Percentiles rank a stretch among this genome's conserved stretches.
These are phyloP conservation scores for Jaapia argillacea DNA, from an alignment of 768 basidiomycete species.

Conservation along the genomic window DNA sequence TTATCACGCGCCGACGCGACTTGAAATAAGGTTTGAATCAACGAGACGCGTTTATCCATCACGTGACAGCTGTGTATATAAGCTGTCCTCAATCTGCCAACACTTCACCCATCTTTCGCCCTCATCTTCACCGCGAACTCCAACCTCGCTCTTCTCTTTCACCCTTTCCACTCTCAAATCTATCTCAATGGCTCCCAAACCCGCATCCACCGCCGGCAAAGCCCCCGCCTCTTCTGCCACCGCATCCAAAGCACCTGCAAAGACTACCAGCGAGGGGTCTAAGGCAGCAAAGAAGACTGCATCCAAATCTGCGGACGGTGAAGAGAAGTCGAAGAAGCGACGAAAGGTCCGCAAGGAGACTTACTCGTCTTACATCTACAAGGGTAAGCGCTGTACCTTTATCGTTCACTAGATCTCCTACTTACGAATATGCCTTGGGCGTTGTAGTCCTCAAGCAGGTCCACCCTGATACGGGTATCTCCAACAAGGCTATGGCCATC, in stretches of 20 bases:
- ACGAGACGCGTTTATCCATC: conserved; percentile 1
- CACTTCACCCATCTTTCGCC: conserved; percentile 2
- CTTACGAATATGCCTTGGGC: conserved; percentile 4
- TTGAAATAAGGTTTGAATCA: conserved; percentile 2
- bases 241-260: conserved; percentile 66
- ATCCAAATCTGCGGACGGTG: conserved; percentile 49
- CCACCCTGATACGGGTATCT: conserved; percentile 98
- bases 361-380: conserved; percentile 90
- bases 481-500: conserved; percentile 98
- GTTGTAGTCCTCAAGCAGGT: conserved; percentile 85
- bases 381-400: conserved; percentile 38
- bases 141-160: conserved; percentile 6
- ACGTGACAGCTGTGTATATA: conserved; percentile 16
- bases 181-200: conserved; percentile 53
- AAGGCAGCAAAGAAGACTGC: conserved; percentile 76
- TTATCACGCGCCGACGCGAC: conserved; percentile 1
- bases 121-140: conserved; percentile 6
- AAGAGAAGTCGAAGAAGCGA: conserved; percentile 76
- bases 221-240: conserved; percentile 59
- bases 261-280: conserved; percentile 54
- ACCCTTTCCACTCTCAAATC: conserved; percentile 6
- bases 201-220: conserved; percentile 79
- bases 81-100: conserved; percentile 3
- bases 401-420: neutral
- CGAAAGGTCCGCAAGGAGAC: conserved; percentile 85